Percentiles rank a stretch among this genome's conserved stretches.
These are phyloP conservation scores for Strigomonas galati DNA, from an alignment of 208 protist genomes.

Conservation along the genomic window DNA sequence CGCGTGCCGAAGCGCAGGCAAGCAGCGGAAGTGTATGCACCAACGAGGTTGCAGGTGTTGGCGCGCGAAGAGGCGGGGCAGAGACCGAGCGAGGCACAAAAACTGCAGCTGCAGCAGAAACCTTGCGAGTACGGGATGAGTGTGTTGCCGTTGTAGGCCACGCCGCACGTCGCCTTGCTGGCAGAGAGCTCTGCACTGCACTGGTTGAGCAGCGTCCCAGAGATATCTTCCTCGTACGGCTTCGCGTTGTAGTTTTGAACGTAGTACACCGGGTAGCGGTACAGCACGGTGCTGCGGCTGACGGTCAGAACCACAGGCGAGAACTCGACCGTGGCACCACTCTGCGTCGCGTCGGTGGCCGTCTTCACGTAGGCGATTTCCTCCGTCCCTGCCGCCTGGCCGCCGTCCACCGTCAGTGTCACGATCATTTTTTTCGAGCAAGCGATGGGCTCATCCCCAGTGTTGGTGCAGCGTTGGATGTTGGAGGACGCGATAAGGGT, in stretches of 20 bases:
- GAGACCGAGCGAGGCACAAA: constrained; percentile 59
- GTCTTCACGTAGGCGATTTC: constrained; percentile 55
- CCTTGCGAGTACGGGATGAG: constrained; percentile 77
- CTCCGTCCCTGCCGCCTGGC: constrained; percentile 54
- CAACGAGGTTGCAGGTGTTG: constrained; percentile 57
- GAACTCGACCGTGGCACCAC: constrained; percentile 38
- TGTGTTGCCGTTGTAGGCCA: constrained; percentile 38
- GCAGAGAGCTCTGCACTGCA: constrained; percentile 56
- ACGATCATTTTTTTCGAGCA: constrained; percentile 82
- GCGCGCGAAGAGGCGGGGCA: constrained; percentile 57
- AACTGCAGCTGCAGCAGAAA: constrained; percentile 82
- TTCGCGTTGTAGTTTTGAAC: constrained; percentile 81
- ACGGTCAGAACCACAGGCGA: constrained; percentile 54
- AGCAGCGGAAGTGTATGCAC: constrained; percentile 50
- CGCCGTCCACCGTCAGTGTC: constrained; percentile 62
- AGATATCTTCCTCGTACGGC: constrained; percentile 68
- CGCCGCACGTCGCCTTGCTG: constrained; percentile 63
- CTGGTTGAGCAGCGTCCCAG: constrained; percentile 35
- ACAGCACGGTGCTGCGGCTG: constrained; percentile 57
- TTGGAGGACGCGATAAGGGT: constrained; percentile 54
- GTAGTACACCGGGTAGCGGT: constrained; percentile 84
- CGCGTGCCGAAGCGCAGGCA: constrained; percentile 73
- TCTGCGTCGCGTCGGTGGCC: constrained; percentile 37
- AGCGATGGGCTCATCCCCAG: constrained; percentile 31
- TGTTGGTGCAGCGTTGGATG: constrained; percentile 70